Percentiles rank a stretch among this genome's conserved stretches.
These are phyloP conservation scores for Pecoramyces ruminantium DNA, from an alignment of 192 early-diverging fungal species.

Conservation along the genomic window DNA sequence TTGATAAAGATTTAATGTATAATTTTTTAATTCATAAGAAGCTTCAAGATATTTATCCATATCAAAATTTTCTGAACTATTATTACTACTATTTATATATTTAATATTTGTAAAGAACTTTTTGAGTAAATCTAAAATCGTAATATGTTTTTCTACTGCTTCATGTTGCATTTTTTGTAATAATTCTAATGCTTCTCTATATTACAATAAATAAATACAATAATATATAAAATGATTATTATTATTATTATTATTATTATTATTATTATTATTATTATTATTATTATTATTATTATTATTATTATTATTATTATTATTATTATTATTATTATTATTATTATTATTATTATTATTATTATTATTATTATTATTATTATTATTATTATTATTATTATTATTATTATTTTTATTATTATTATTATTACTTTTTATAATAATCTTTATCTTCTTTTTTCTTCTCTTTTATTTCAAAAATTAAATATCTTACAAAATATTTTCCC, in stretches of 20 bases:
- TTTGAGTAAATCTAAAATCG: not conserved
- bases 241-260: too few species aligned
- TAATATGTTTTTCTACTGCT: not conserved
- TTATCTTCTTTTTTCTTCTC: not conserved
- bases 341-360: too few species aligned
- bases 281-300: too few species aligned
- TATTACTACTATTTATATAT: not conserved
- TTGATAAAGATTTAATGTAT: not conserved
- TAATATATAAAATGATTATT: too few species aligned
- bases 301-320: too few species aligned
- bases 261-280: too few species aligned
- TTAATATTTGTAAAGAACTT: not conserved
- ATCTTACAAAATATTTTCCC: not conserved
- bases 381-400: too few species aligned
- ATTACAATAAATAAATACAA: too few species aligned
- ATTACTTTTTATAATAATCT: not conserved
- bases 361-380: too few species aligned
- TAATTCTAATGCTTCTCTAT: not conserved
- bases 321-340: too few species aligned
- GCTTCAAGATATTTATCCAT: not conserved
- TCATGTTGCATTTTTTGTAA: not conserved
- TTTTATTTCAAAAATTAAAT: not conserved
- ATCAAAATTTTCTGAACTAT: not conserved
- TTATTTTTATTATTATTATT: too few species aligned
- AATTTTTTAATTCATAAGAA: not conserved